phyloP scores from a whole-genome alignment of 2,329 filamentous ascomycete species.

The Sclerotinia spermophila region DNA sequence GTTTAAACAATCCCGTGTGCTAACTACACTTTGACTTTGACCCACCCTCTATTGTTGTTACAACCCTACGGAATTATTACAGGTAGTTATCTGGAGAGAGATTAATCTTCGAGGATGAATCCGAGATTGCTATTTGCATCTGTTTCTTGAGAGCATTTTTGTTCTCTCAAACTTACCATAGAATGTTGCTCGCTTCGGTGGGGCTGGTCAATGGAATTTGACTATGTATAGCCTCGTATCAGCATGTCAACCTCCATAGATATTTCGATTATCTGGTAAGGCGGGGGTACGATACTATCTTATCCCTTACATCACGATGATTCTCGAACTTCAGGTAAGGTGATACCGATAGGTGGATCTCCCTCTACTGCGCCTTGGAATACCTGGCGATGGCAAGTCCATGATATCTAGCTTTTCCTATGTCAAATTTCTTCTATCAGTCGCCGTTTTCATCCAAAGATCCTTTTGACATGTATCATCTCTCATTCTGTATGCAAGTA shows the following conservation, averaged over 20 bases:
- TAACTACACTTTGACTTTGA: not conserved
- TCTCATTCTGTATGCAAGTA: constrained; percentile 17
- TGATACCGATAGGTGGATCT: constrained; percentile 26
- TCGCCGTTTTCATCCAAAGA: constrained; percentile 19
- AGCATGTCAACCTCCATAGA: constrained; percentile 18
- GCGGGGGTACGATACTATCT: constrained; percentile 9
- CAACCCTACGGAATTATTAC: not conserved
- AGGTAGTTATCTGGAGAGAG: not conserved
- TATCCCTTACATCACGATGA: constrained; percentile 31
- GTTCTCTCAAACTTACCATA: not conserved
- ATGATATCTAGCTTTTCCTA: constrained; percentile 18
- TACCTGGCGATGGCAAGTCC: constrained; percentile 25
- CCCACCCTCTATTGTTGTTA: not conserved
- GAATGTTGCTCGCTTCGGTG: not conserved
- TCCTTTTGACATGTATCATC: constrained; percentile 17
- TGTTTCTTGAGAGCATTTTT: not conserved
- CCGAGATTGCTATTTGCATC: too few relatives aligned
- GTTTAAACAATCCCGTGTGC: not conserved
- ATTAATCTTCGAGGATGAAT: not conserved
- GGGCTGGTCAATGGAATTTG: constrained; percentile 25
- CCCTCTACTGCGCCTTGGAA: constrained; percentile 29
- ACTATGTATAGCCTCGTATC: constrained; percentile 13
- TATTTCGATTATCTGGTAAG: constrained; percentile 15
- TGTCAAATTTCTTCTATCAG: constrained; percentile 16
- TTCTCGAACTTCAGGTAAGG: constrained; percentile 31